These are phyloP conservation scores for Plasmodium reichenowi DNA, from an alignment of 169 alveolate species.

Conservation along the genomic window DNA sequence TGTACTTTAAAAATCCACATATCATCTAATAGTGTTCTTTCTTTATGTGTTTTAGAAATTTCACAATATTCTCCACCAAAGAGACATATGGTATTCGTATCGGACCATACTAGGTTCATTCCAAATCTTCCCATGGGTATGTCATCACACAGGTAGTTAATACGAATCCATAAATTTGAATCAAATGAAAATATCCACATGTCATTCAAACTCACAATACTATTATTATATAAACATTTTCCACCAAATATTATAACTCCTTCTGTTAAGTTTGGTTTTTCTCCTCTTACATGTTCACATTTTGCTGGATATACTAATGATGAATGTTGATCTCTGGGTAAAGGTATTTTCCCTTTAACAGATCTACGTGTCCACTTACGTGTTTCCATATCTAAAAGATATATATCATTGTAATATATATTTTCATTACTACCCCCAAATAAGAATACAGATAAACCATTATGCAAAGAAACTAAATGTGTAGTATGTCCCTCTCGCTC, in stretches of 20 bases:
- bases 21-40: slow-evolving; percentile 87
- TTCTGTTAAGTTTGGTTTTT: slow-evolving; percentile 74
- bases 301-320: slow-evolving; percentile 90
- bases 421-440: slow-evolving; percentile 90
- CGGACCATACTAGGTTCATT: slow-evolving; percentile 90
- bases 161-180: slow-evolving; percentile 88
- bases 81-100: slow-evolving; percentile 87
- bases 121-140: slow-evolving; percentile 92
- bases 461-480: slow-evolving; percentile 84
- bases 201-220: slow-evolving; percentile 88
- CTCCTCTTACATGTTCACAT: slow-evolving; percentile 84
- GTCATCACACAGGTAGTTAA: slow-evolving; percentile 85
- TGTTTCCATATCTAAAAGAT: slow-evolving; percentile 87
- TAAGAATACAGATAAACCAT: slow-evolving; percentile 84
- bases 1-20: slow-evolving; percentile 87
- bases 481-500: slow-evolving; percentile 90
- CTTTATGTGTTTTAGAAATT: slow-evolving; percentile 78
- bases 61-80: slow-evolving; percentile 91
- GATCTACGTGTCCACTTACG: slow-evolving; percentile 82
- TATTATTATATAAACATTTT: slow-evolving; percentile 78
- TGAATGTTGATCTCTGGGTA: slow-evolving; percentile 90
- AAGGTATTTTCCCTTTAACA: slow-evolving; percentile 85
- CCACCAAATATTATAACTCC: slow-evolving; percentile 75
- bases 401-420: slow-evolving; percentile 87
- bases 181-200: slow-evolving; percentile 90